Base-by-base conservation (phyloP, 1,284 basidiomycete species). In the Coniferiporia sulphurascens region DNA sequence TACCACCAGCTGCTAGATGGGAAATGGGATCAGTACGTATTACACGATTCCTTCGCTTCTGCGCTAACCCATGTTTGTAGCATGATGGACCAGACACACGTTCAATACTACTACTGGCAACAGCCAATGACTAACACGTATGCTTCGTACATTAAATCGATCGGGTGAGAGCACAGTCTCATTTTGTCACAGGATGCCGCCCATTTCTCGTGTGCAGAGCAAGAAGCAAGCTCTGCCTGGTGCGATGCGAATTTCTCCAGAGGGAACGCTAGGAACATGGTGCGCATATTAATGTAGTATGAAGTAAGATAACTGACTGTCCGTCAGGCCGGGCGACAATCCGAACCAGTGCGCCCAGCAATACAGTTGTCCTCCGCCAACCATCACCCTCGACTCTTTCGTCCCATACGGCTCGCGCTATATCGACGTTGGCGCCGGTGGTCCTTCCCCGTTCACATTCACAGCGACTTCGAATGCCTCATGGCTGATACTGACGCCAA, bases 61-160 rank as follows among this genome's bases (percentile, higher is more conserved):
- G 17, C 12, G 57, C 17, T 9, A 51, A 46, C 21, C 27, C n/a
- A 38, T 36, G 52, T 21, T 56, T 44, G 48, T 51, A 84, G 84
- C 64, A 86, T 87, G 79, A 85, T 88, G 80, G 79, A 83, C 62
- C 85, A 87, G 65, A 85, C 82, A 6, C 82, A 84, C 69, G 67
- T 84, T 56, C 79, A 79, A 8, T 41, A 41, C 38, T 41, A 12
- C 15, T 41, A 41, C 9, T 41, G 38, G 38, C 38, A 41, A 15
- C 38, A 41, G 9, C 38, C 38, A 41, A 41, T 41, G 38, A 15
- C 38, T 8, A 15, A 41, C 15, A 41, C 38, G 38, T 41, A 41
- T 41, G 38, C 9, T 32, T 43, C 38, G 5, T 38, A 17, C 22
- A 48, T 17, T 12, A 43, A 22, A 1, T n/a, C n/a, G n/a, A n/a